A percentile compares a stretch with the other conserved stretches of the same genome.
Evolutionary conservation across 73 alveolate genomes (phyloP).

Genomic region (Breviolum minutum): DNA sequence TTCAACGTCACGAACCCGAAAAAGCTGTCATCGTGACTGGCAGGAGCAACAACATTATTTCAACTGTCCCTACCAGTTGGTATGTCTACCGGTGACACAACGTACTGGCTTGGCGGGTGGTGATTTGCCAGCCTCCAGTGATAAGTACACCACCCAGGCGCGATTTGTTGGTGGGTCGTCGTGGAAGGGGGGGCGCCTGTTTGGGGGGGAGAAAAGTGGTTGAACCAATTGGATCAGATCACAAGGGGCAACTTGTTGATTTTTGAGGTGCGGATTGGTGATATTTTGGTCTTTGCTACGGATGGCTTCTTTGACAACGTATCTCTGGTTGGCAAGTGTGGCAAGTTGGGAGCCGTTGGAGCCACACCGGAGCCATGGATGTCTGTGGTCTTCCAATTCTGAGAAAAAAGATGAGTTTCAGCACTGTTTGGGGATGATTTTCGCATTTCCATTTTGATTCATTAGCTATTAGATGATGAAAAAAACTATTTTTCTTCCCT

Average conservation of each 20-base stretch:
- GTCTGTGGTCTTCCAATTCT: background rate
- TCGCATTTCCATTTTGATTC: too few relatives aligned
- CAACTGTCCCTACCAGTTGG: constrained; percentile 83
- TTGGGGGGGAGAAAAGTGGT: background rate
- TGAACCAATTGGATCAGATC: too few relatives aligned
- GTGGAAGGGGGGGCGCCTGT: background rate
- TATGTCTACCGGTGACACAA: constrained; percentile 19
- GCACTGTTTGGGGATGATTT: too few relatives aligned
- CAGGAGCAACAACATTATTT: constrained; percentile 82
- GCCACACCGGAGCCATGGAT: too few relatives aligned
- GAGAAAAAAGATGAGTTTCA: too few relatives aligned
- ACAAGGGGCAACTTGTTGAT: background rate
- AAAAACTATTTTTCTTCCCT: too few relatives aligned
- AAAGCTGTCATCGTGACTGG: too few relatives aligned
- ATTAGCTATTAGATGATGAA: too few relatives aligned
- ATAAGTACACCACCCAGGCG: constrained; percentile 50
- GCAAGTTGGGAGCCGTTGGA: too few relatives aligned
- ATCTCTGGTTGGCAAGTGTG: background rate
- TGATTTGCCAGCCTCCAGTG: constrained; percentile 69
- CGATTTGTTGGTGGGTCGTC: background rate
- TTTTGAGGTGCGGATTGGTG: constrained; percentile 1
- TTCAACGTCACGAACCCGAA: too few relatives aligned
- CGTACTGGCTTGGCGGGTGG: constrained; percentile 34
- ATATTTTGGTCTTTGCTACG: constrained; percentile 54
- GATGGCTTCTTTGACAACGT: constrained; percentile 82